A percentile compares a stretch with the other conserved stretches of the same genome.
phyloP scores from a whole-genome alignment of 78 protist species.

The Cavenderia fasciculata region DNA sequence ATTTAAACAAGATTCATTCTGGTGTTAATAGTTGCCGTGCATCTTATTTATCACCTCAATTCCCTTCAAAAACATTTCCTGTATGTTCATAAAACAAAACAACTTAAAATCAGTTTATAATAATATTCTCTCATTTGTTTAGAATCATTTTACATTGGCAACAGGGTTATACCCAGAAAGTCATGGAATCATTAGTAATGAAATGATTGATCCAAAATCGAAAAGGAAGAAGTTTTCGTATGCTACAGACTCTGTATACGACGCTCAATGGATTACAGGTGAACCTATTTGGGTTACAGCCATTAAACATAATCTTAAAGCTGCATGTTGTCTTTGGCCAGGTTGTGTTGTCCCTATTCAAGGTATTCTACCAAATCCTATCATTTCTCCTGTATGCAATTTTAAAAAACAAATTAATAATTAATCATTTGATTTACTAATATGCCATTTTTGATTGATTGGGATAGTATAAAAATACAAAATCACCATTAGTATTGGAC shows the following conservation, averaged over 20 bases:
- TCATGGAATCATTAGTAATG: conserved; percentile 29
- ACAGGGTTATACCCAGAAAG: conserved; percentile 26
- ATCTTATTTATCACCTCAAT: background rate
- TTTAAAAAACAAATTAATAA: no score
- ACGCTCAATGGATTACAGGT: conserved; percentile 6
- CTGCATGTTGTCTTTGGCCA: conserved; percentile 18
- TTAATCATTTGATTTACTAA: no score
- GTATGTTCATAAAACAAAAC: no score
- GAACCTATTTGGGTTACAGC: conserved; percentile 37
- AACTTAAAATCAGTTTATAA: no score
- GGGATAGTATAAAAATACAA: background rate
- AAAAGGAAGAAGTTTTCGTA: background rate
- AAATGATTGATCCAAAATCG: background rate
- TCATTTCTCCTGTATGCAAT: no score
- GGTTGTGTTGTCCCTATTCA: background rate
- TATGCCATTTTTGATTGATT: background rate
- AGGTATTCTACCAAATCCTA: background rate
- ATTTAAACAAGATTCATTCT: background rate
- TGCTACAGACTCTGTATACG: background rate
- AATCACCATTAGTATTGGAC: background rate
- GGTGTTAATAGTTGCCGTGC: background rate
- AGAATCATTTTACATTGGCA: conserved; percentile 18
- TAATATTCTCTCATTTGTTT: no score
- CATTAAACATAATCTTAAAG: background rate
- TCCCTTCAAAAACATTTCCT: conserved; percentile 46